Evolutionary conservation across 768 basidiomycete species (phyloP), one percentile per base, ranked within the genome.

Genomic region (Podaxis pistillaris): DNA sequence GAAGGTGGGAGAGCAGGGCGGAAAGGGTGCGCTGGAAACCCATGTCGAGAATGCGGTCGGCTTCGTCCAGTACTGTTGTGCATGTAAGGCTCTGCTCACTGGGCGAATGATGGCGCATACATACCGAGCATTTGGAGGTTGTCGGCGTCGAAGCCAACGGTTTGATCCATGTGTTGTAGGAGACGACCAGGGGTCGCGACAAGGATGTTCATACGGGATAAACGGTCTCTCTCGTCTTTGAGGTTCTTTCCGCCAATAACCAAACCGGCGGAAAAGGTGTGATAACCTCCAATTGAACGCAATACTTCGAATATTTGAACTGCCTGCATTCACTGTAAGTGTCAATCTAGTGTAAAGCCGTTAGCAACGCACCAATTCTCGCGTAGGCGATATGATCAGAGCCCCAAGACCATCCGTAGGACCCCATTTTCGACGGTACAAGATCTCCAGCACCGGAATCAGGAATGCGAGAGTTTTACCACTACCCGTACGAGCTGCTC

Each of bases 301-400:
- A 99, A 74, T 6, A 98, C 95, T 51, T 96, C 94, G 33, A 99
- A 99, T 63, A 98, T 99, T 80, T 99, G 97, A 15, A 98, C 92
- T 1, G 96, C 96, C 93, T 96, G 67, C 0, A 8, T 38, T 17
- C 30, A 19, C 40, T 44, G 41, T 63, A 55, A 65, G 30, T 28
- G 6, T 17, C 26, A 28, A 30, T 3, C 6, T 41, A 30, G 55
- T 19, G 0, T n/a, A 50, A 36, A 11, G 44, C 26, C 58, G 52
- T 3, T 19, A 58, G 11, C 15, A 12, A 79, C 88, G 54, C 68
- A 94, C 94, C 66, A 98, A 76, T 74, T 99, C 96, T 50, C 96
- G 82, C 1, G 96, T 99, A 3, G 96, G 96, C 0, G 93, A 94
- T 58, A 99, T 92, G 65, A 98, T 87, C 51, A 99, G 74, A 1